Evolutionary conservation across 257 asterid genomes (phyloP).

Genomic region (Ocimum tenuiflorum): DNA sequence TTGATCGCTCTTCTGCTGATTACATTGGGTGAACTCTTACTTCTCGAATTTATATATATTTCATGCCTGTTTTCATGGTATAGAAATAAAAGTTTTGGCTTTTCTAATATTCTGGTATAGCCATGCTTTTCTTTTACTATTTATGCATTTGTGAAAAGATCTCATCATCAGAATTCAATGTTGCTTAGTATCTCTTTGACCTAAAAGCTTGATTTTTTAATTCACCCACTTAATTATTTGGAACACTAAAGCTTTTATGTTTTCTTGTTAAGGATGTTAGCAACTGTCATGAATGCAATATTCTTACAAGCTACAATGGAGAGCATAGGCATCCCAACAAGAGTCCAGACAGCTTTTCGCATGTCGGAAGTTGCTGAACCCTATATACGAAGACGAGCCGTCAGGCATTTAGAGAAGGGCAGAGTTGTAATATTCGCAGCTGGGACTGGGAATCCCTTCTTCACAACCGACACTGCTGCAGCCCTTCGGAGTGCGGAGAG

Average conservation of each 20-base stretch:
- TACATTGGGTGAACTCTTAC: conserved; percentile 63
- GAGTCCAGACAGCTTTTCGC: conserved; percentile 97
- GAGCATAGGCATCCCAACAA: conserved; percentile 91
- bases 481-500: conserved; percentile 96
- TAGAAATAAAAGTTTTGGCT: too few species aligned
- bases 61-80: not conserved
- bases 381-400: conserved; percentile 87
- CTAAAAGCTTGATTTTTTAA: not conserved
- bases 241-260: conserved; percentile 2
- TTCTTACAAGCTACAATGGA: conserved; percentile 97
- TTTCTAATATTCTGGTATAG: too few species aligned
- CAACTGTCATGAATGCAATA: conserved; percentile 98
- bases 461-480: conserved; percentile 99
- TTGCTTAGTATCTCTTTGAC: not conserved
- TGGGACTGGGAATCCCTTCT: conserved; percentile 97
- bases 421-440: conserved; percentile 97
- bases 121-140: not conserved
- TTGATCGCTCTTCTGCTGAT: conserved; percentile 94
- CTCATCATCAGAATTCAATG: not conserved
- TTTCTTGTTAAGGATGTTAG: conserved; percentile 70
- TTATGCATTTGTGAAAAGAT: not conserved
- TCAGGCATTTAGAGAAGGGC: conserved; percentile 95
- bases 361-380: conserved; percentile 99
- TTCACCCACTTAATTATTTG: not conserved
- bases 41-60: not conserved